A percentile compares a stretch with the other conserved stretches of the same genome.
These are phyloP conservation scores for Eremochloa ophiuroides DNA, from an alignment of 176 grass and related monocot species.

Conservation along the genomic window DNA sequence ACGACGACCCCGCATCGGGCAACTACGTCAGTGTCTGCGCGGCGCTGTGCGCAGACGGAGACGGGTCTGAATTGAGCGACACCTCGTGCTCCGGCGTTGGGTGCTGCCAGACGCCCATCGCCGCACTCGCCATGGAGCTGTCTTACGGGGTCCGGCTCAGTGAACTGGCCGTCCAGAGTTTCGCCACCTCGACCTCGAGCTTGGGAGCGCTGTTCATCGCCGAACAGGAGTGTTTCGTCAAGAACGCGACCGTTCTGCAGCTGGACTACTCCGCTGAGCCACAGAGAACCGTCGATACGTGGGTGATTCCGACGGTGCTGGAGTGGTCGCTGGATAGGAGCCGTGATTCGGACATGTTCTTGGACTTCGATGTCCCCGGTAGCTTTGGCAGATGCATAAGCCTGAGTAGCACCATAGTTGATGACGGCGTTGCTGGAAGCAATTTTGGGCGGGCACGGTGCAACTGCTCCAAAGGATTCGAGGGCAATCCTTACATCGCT, in stretches of 20 bases:
- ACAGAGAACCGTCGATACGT: not conserved
- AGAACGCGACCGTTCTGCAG: not conserved
- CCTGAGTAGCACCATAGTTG: not conserved
- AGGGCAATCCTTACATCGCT: conserved; percentile 2
- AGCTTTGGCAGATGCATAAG: not conserved
- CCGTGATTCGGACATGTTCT: not conserved
- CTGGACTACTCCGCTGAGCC: not conserved
- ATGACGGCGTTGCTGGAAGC: not conserved
- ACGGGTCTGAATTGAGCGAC: not conserved
- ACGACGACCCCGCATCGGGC: no score
- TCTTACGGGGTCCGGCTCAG: not conserved
- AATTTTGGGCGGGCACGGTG: not conserved
- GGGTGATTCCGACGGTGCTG: not conserved
- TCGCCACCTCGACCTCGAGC: not conserved
- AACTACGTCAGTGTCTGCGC: not conserved
- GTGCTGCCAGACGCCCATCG: not conserved
- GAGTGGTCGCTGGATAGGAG: not conserved
- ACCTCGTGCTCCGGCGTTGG: not conserved
- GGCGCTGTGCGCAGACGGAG: not conserved
- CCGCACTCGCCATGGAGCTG: not conserved
- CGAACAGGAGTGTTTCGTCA: not conserved
- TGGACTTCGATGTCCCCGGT: fast-evolving
- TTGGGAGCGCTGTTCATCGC: not conserved
- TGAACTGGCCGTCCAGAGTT: not conserved
- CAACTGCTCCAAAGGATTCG: not conserved